Conservation (phyloP, 2,329 filamentous ascomycete species). For the Monosporascus sp. region DNA sequence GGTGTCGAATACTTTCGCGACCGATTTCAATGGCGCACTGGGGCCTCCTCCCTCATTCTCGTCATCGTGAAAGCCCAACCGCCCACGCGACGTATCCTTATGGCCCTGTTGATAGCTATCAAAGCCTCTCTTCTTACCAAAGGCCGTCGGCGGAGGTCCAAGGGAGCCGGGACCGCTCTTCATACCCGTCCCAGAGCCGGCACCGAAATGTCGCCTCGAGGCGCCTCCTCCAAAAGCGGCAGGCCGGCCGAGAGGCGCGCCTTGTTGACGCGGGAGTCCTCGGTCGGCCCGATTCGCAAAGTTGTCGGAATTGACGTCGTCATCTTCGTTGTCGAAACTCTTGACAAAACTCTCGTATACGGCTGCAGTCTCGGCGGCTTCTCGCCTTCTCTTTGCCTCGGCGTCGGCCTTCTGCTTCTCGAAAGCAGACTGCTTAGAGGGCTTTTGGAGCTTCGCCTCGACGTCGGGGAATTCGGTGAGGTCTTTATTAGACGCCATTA, state of each 20-base stretch:
- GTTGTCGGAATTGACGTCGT: slow-evolving; percentile 30
- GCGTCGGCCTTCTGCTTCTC: slow-evolving; percentile 85
- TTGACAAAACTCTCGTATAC: slow-evolving; percentile 86
- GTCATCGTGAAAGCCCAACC: slow-evolving; percentile 35
- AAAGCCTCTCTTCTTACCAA: slow-evolving; percentile 50
- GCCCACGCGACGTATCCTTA: slow-evolving; percentile 24
- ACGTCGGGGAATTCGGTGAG: slow-evolving; percentile 62
- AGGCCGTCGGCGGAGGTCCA: slow-evolving; percentile 44
- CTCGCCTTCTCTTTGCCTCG: slow-evolving; percentile 78
- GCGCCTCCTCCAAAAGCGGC: slow-evolving; percentile 25
- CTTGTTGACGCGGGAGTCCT: slow-evolving; percentile 11
- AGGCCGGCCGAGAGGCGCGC: slow-evolving; percentile 18
- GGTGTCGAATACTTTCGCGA: slow-evolving; percentile 68
- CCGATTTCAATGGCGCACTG: slow-evolving; percentile 44
- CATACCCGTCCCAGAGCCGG: slow-evolving; percentile 42
- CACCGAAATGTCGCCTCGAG: slow-evolving; percentile 60
- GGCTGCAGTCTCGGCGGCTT: slow-evolving; percentile 81
- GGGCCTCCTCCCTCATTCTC: slow-evolving; percentile 19
- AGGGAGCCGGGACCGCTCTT: slow-evolving; percentile 60
- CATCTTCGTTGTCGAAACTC: slow-evolving; percentile 61
- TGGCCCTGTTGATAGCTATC: slow-evolving; percentile 37
- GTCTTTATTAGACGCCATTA: slow-evolving; percentile 33
- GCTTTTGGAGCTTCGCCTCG: slow-evolving; percentile 71
- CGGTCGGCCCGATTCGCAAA: slow-evolving; percentile 10
- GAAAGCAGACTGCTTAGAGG: slow-evolving; percentile 79